Conservation (phyloP, 495 filamentous ascomycete species). For the Penicillium coffeae region DNA sequence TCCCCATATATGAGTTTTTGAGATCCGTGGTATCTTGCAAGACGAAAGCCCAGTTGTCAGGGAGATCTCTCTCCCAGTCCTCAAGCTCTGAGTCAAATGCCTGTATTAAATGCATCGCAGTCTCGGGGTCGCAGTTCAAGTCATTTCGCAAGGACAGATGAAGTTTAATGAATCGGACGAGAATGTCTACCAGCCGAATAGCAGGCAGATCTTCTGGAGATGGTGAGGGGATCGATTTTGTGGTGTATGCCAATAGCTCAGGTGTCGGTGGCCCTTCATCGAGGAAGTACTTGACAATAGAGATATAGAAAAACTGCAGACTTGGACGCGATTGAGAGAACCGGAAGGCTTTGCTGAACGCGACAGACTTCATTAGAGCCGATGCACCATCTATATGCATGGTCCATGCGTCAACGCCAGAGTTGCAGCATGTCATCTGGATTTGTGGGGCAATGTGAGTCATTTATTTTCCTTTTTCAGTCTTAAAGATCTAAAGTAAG, state of each 20-base stretch:
- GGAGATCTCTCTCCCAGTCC: slow-evolving; percentile 17
- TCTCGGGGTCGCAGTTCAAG: background rate
- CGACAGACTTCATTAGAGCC: slow-evolving; percentile 15
- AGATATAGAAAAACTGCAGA: slow-evolving; percentile 19
- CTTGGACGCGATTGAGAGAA: slow-evolving; percentile 6
- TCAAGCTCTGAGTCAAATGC: slow-evolving; percentile 15
- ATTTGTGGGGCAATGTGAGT: background rate
- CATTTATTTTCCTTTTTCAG: too few relatives aligned
- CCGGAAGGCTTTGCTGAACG: slow-evolving; percentile 5
- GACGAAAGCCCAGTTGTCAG: slow-evolving; percentile 11
- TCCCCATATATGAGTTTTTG: slow-evolving; percentile 12
- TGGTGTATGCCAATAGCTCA: slow-evolving; percentile 13
- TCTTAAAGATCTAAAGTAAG: too few relatives aligned
- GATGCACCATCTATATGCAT: slow-evolving; percentile 20
- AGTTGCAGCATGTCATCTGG: slow-evolving; percentile 22
- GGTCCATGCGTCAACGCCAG: slow-evolving; percentile 16
- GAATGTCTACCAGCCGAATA: slow-evolving; percentile 16
- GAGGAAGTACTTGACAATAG: slow-evolving; percentile 21
- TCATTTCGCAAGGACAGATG: slow-evolving; percentile 6
- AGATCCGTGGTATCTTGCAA: slow-evolving; percentile 9
- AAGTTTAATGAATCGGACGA: slow-evolving; percentile 17
- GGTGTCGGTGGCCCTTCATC: slow-evolving; percentile 1
- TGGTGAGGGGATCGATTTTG: slow-evolving; percentile 1
- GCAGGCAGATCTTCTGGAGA: slow-evolving; percentile 6
- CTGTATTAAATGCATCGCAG: background rate